These are phyloP conservation scores for Hericium alpestre DNA, from an alignment of 768 basidiomycete species.

Conservation along the genomic window DNA sequence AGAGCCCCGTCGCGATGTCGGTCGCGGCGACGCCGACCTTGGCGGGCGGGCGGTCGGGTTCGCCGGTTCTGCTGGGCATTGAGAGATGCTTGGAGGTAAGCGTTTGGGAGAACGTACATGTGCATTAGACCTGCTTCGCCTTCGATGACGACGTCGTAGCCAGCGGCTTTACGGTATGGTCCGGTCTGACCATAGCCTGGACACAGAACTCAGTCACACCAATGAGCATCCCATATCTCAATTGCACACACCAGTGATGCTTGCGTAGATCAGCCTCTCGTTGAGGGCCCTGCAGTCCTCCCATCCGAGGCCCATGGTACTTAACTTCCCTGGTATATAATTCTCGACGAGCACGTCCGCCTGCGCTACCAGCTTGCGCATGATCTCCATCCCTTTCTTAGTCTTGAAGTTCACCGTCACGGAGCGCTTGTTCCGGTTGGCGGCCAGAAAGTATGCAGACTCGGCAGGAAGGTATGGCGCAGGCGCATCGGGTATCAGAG, in stretches of 20 bases:
- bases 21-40: conserved; percentile 96
- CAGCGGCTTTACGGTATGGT: conserved; percentile 72
- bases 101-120: no score
- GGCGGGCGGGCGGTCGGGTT: conserved; percentile 72
- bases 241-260: conserved; percentile 85
- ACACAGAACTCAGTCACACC: not conserved
- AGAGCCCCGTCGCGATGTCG: conserved; percentile 80
- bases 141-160: conserved; percentile 65
- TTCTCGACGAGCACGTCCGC: conserved; percentile 89
- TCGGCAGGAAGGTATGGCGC: conserved; percentile 69
- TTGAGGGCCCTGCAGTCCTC: conserved; percentile 74
- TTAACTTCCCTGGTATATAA: conserved; percentile 77
- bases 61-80: conserved; percentile 57
- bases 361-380: conserved; percentile 56
- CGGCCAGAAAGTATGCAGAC: conserved; percentile 85
- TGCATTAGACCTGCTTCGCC: conserved; percentile 89
- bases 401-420: conserved; percentile 84
- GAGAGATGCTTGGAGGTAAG: no score
- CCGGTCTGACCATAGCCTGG: conserved; percentile 82
- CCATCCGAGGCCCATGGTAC: conserved; percentile 76
- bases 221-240: no score
- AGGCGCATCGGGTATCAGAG: conserved; percentile 31
- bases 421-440: conserved; percentile 83
- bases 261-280: conserved; percentile 74
- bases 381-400: conserved; percentile 63